phyloP scores from a whole-genome alignment of 805 yeast genomes.

The Candida piceae region DNA sequence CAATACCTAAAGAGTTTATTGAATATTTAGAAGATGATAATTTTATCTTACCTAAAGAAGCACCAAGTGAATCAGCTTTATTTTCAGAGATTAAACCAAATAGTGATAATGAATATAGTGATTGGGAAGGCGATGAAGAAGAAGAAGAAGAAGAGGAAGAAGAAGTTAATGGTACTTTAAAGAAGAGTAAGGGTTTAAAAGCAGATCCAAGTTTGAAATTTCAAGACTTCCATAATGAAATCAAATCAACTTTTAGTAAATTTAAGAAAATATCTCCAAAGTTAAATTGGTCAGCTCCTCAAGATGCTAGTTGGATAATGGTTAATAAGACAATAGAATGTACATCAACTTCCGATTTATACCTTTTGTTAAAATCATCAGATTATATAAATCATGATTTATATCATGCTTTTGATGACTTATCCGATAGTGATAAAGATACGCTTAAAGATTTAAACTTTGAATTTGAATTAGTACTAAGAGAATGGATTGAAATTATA shows the following conservation, averaged over 20 bases:
- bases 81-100: slow-evolving; percentile 31
- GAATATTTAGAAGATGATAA: slow-evolving; percentile 65
- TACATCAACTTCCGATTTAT: slow-evolving; percentile 65
- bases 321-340: slow-evolving; percentile 75
- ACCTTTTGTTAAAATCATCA: slow-evolving; percentile 76
- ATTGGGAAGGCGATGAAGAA: slow-evolving; percentile 55
- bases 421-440: slow-evolving; percentile 27
- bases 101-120: slow-evolving; percentile 67
- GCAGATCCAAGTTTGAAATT: slow-evolving; percentile 47
- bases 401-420: slow-evolving; percentile 57
- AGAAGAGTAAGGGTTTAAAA: slow-evolving; percentile 17
- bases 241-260: slow-evolving; percentile 41
- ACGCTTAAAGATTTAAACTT: slow-evolving; percentile 19
- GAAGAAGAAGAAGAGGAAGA: slow-evolving; percentile 8
- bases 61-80: slow-evolving; percentile 25
- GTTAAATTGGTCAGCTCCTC: slow-evolving; percentile 95
- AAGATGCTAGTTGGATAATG: slow-evolving; percentile 90
- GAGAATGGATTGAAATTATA: slow-evolving; percentile 78
- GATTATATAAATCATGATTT: slow-evolving; percentile 86
- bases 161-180: slow-evolving; percentile 12
- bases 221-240: slow-evolving; percentile 51
- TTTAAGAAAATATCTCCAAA: slow-evolving; percentile 76
- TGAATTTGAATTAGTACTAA: slow-evolving; percentile 61
- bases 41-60: slow-evolving; percentile 53
- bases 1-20: slow-evolving; percentile 53